Conservation (phyloP, 78 protist species). For the Corallochytrium limacisporum region DNA sequence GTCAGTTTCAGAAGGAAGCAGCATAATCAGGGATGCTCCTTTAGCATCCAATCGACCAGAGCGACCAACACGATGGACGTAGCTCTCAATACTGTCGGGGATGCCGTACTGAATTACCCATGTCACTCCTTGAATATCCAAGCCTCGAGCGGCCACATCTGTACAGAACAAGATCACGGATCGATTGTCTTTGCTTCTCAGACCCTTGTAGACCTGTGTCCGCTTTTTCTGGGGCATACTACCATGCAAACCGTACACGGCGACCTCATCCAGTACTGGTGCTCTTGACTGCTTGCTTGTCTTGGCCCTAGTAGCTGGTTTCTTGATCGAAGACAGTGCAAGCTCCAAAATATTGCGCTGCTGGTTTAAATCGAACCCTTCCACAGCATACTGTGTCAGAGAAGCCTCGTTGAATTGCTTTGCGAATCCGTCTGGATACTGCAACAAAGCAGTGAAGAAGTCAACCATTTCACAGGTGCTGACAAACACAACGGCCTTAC, state of each 20-base stretch:
- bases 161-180: constrained; percentile 47
- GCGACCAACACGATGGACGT: constrained; percentile 57
- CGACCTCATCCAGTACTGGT: neutral
- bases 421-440: neutral
- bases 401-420: neutral
- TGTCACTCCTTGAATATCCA: constrained; percentile 43
- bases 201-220: neutral
- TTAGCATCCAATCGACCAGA: no score
- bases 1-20: no score
- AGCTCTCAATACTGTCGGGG: constrained; percentile 28
- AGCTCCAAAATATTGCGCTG: neutral
- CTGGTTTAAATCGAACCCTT: neutral
- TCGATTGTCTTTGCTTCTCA: neutral
- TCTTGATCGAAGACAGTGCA: neutral
- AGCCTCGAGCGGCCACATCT: constrained; percentile 74
- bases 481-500: constrained; percentile 26
- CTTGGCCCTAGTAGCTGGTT: no score
- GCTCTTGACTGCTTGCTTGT: neutral
- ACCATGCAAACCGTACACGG: constrained; percentile 50
- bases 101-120: constrained; percentile 53
- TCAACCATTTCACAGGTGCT: constrained; percentile 32
- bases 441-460: neutral
- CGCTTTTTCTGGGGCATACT: constrained; percentile 45
- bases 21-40: neutral
- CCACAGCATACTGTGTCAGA: neutral